Conservation (phyloP, 2,329 filamentous ascomycete genomes). For the Didymosphaeria variabile region DNA sequence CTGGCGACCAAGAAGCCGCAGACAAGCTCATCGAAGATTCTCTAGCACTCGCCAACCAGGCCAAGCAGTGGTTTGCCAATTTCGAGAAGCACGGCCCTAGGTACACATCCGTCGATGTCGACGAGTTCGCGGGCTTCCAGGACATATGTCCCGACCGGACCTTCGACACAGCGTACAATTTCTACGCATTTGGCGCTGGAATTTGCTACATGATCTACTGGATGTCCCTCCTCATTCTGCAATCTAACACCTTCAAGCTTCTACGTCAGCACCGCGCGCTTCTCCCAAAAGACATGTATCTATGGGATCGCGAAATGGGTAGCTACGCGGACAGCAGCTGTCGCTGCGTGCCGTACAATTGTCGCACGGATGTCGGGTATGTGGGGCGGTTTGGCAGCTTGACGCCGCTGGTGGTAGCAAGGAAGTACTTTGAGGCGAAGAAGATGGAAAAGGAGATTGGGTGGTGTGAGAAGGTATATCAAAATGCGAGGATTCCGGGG, state of each 20-base stretch:
- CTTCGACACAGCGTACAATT: slow-evolving; percentile 43
- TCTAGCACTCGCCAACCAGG: slow-evolving; percentile 33
- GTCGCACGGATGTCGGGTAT: slow-evolving; percentile 39
- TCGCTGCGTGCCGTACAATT: slow-evolving; percentile 43
- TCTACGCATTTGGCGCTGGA: slow-evolving; percentile 42
- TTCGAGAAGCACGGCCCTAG: slow-evolving; percentile 42
- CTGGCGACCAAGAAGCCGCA: slow-evolving; percentile 24
- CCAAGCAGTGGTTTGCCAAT: slow-evolving; percentile 41
- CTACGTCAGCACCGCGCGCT: slow-evolving; percentile 35
- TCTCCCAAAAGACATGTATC: slow-evolving; percentile 39
- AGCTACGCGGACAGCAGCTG: slow-evolving; percentile 45
- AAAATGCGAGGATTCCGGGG: slow-evolving; percentile 40
- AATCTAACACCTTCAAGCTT: slow-evolving; percentile 45
- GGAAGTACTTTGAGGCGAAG: slow-evolving; percentile 46
- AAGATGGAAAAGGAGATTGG: slow-evolving; percentile 33
- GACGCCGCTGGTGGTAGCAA: slow-evolving; percentile 46
- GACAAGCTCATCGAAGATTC: slow-evolving; percentile 39
- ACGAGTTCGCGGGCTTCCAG: slow-evolving; percentile 37
- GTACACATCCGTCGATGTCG: slow-evolving; percentile 37
- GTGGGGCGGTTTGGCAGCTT: slow-evolving; percentile 44
- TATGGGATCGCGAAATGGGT: slow-evolving; percentile 44
- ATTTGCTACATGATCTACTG: slow-evolving; percentile 49
- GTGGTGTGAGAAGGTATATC: slow-evolving; percentile 45
- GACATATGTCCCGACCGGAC: slow-evolving; percentile 35
- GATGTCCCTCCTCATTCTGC: slow-evolving; percentile 49